Evolutionary conservation across 2,329 filamentous ascomycete genomes (phyloP).

Genomic region (Aureobasidium sp.): DNA sequence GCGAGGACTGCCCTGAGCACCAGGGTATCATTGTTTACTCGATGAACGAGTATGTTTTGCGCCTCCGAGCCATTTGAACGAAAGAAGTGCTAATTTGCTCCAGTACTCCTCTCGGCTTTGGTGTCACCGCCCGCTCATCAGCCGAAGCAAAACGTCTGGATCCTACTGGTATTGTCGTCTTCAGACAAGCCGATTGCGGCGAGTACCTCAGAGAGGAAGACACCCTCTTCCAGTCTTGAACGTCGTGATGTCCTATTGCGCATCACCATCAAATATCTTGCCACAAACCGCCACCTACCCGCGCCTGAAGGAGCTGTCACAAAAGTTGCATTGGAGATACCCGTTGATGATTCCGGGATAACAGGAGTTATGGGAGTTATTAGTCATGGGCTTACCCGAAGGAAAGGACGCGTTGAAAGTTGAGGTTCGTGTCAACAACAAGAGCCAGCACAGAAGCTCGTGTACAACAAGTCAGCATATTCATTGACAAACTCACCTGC

Average conservation of each 20-base stretch:
- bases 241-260: background rate
- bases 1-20: constrained; percentile 88
- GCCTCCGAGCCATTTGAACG: constrained; percentile 43
- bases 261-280: background rate
- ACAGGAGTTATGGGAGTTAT: constrained; percentile 8
- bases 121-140: constrained; percentile 80
- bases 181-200: constrained; percentile 87
- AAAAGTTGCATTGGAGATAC: constrained; percentile 5
- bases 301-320: background rate
- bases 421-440: background rate
- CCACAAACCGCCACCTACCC: background rate
- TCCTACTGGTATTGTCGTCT: constrained; percentile 81
- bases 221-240: constrained; percentile 52
- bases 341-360: constrained; percentile 4
- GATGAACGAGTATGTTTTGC: constrained; percentile 68
- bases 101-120: constrained; percentile 62
- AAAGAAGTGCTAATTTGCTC: constrained; percentile 15
- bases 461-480: background rate
- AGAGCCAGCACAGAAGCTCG: background rate
- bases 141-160: constrained; percentile 77
- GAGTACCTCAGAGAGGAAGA: constrained; percentile 86
- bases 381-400: background rate
- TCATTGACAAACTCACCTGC: background rate
- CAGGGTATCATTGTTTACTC: constrained; percentile 82
- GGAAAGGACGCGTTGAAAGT: background rate